Base-by-base conservation (phyloP, 176 grass and related monocot species). In the Carex myosuroides region DNA sequence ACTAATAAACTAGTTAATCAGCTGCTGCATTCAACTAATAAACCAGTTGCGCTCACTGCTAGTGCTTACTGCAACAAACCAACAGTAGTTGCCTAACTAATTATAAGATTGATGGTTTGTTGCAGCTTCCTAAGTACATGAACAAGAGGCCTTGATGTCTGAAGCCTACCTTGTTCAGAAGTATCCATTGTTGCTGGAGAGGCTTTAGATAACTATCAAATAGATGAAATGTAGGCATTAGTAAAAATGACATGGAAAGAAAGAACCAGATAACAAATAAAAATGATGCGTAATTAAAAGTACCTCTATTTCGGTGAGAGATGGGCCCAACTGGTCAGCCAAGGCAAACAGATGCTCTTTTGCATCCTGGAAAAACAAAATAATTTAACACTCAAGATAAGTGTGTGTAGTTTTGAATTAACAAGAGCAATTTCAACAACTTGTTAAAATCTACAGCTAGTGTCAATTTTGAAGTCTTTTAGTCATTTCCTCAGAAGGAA, bases 281-380 rank as follows among this genome's bases (percentile, higher is more conserved):
- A 85, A 68, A 63, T 63, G 30, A 83, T 52, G 66, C 42, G 79
- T 79, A 16, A 61, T 69, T 76, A 88, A 44, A 44, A 89, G 77
- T 92, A 98, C 96, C 74, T 94, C 96, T 88, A 98, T 98, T 83
- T 93, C 96, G 37, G 89, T 89, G 72, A 98, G 76, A 69, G 96
- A 98, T 79, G 96, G 60, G 32, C 96, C 96, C 86, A 98, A 90
- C 88, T 98, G 92, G 85, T 95, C 91, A 80, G 86, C 96, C 71
- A 98, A 87, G 39, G 96, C 96, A 93, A 91, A 90, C 81, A 98
- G 96, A 82, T 98, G 92, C 30, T 98, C 93, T 87, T 98, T 98
- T 59, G 96, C 96, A 93, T 98, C 96, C 93, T 98, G 84, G 16
- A 77, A 71, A 70, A 87, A 13, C 42, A 18, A 85, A 75, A 60